Evolutionary conservation across 2,329 filamentous ascomycete genomes (phyloP).

Genomic region (Cercospora zeae-maydis): DNA sequence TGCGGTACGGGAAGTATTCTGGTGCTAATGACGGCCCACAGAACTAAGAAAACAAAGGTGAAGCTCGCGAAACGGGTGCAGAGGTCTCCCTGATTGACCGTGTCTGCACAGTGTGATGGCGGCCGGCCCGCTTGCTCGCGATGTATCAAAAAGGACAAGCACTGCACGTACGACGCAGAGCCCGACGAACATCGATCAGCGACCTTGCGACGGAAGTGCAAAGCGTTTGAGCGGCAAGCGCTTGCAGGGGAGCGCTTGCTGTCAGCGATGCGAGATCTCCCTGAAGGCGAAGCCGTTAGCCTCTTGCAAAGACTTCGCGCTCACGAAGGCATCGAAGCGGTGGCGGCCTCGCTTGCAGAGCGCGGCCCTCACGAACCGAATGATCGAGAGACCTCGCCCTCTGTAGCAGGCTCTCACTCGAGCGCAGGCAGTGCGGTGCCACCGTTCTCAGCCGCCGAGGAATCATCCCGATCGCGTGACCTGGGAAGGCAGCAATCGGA

Average conservation of each 20-base stretch:
- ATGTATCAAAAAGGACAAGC: neutral
- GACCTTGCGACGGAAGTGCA: conserved; percentile 4
- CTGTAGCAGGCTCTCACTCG: neutral
- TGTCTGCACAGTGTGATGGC: conserved; percentile 5
- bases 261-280: neutral
- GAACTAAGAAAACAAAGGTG: conserved; percentile 4
- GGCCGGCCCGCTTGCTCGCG: conserved; percentile 2
- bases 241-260: neutral
- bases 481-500: neutral
- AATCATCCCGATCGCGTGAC: neutral
- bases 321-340: neutral
- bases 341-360: neutral
- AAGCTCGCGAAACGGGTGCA: neutral
- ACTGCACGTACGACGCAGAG: conserved; percentile 6
- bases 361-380: neutral
- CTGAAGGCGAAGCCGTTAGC: neutral
- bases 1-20: neutral
- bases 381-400: neutral
- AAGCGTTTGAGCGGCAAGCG: neutral
- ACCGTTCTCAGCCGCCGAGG: neutral
- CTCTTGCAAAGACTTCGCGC: conserved; percentile 1
- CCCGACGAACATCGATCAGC: conserved; percentile 7
- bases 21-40: neutral
- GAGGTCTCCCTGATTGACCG: neutral
- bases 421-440: neutral